Evolutionary conservation across 108 stramenopile genomes (phyloP).

Genomic region (Skeletonema tropicum): DNA sequence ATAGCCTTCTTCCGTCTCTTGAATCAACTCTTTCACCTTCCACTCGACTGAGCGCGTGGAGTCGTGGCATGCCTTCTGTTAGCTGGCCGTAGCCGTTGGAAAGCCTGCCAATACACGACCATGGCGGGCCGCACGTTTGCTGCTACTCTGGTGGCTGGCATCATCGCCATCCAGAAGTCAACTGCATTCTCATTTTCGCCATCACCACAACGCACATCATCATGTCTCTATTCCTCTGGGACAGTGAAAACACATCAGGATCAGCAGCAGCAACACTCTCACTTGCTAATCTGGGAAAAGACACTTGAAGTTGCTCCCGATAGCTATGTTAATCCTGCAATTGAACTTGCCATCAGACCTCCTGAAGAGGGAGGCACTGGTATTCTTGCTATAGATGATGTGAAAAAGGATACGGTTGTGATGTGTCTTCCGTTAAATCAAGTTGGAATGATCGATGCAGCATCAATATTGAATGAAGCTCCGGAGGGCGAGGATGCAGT

Average conservation of each 20-base stretch:
- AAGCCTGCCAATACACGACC: background rate
- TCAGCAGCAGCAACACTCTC: constrained; percentile 12
- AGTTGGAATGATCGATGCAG: constrained; percentile 19
- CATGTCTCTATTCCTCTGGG: background rate
- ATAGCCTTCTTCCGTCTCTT: too few species aligned
- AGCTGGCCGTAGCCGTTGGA: too few species aligned
- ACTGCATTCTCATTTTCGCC: background rate
- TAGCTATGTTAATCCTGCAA: constrained; percentile 5
- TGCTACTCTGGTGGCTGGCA: background rate
- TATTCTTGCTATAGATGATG: constrained; percentile 12
- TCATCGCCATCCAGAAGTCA: background rate
- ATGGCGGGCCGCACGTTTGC: background rate
- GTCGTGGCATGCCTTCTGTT: too few species aligned
- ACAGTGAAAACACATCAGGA: background rate
- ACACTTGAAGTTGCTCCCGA: constrained; percentile 6
- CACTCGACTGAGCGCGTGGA: too few species aligned
- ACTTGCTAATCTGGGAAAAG: constrained; percentile 7
- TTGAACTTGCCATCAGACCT: constrained; percentile 3
- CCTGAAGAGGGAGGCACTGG: constrained; percentile 16
- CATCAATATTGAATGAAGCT: background rate
- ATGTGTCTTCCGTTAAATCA: constrained; percentile 9
- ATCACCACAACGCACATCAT: background rate
- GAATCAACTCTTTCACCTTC: too few species aligned
- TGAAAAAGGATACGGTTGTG: constrained; percentile 7
- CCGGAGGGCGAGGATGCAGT: constrained; percentile 27